Evolutionary conservation across 352 stramenopile genomes (phyloP), one percentile per base, ranked within the genome.

Genomic region (Phytophthora vignae): DNA sequence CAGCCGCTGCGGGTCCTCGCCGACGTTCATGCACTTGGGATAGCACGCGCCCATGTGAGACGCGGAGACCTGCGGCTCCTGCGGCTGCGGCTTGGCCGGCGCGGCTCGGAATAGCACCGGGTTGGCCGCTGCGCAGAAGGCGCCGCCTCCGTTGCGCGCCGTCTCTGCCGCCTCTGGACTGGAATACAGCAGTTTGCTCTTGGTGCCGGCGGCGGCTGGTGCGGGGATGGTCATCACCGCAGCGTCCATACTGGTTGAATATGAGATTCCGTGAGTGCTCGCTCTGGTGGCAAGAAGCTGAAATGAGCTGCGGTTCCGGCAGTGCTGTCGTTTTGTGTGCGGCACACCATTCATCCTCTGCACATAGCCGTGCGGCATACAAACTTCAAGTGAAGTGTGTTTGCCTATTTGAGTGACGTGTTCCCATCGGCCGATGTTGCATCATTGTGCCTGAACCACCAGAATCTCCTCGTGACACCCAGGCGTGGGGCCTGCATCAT

Each of bases 11-110:
- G 61, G 10, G 17, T 77, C 71, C 15, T 72, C 68, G 12, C 19
- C 38, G 8, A 56, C 29, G 55, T 33, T 71, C 79, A 83, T 85
- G 48, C 79, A 87, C 25, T 84, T 85, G 38, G 79, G 74, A 56
- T 83, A 87, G 67, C 79, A 87, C 49, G 75, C 50, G 33, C 73
- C 79, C 77, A 83, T 86, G 38, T n/a, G 22, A 21, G n/a, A 31
- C 19, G 40, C 17, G 11, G 40, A 40, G 9, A 12, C 3, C 40
- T 48, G 40, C 17, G 14, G 25, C 11, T 40, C 33, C 60, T 42
- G 44, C 17, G 8, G 48, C 33, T 49, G 12, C 36, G 60, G 19
- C 19, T 55, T 44, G 22, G 25, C 15, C 57, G 57, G 22, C 27
- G 46, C 12, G 5, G n/a, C 63, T 25, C 54, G 33, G 33, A 70